These are phyloP conservation scores for Rhodocollybia butyracea DNA, from an alignment of 768 basidiomycete species.

Conservation along the genomic window DNA sequence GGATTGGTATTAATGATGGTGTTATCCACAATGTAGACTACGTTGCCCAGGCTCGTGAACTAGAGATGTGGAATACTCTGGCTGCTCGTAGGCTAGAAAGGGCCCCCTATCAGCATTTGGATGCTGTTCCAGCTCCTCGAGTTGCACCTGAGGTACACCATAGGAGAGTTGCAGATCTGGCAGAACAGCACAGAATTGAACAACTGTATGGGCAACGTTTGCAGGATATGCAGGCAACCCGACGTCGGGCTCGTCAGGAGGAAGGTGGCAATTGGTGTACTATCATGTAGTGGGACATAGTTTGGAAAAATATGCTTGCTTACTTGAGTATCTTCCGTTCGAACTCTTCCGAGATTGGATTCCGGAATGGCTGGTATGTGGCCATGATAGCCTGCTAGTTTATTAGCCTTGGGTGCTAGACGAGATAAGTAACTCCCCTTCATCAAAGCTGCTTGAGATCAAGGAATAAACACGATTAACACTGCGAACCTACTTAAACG, in stretches of 20 bases:
- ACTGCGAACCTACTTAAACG: constrained; percentile 36
- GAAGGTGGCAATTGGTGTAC: constrained; percentile 6
- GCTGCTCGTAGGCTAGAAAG: not conserved
- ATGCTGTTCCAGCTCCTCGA: not conserved
- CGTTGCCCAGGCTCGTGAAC: not conserved
- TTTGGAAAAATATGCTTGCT: constrained; percentile 62
- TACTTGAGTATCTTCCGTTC: constrained; percentile 36
- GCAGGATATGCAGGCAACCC: not conserved
- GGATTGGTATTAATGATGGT: constrained; percentile 19
- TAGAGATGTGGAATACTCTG: not conserved
- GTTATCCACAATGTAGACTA: not conserved
- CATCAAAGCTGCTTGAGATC: constrained; percentile 43
- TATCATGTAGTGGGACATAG: constrained; percentile 24
- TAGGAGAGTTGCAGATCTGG: not conserved
- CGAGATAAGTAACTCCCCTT: constrained; percentile 42
- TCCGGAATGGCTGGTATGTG: not conserved
- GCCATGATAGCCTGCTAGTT: too few relatives aligned
- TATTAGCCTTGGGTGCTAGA: constrained; percentile 47
- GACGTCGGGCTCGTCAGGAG: not conserved
- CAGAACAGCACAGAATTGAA: not conserved
- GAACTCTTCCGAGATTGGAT: not conserved
- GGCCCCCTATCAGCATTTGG: not conserved
- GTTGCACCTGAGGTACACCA: not conserved
- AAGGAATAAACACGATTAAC: constrained; percentile 36
- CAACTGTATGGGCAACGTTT: not conserved